Conservation (phyloP, 805 yeast species). For the Schwanniomyces sp. region DNA sequence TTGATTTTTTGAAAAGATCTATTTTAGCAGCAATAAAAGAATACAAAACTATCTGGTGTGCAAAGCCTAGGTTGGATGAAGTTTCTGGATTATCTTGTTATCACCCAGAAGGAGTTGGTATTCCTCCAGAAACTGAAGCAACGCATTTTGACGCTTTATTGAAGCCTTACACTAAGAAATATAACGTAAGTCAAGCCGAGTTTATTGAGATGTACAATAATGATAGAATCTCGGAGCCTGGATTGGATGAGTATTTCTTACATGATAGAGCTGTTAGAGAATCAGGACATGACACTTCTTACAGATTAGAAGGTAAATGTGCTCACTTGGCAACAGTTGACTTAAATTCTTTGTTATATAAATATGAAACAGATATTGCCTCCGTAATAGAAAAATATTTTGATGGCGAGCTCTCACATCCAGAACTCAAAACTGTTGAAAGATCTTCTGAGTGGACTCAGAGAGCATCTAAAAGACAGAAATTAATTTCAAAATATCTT, state of each 20-base stretch:
- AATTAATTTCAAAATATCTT: constrained; percentile 60
- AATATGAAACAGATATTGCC: constrained; percentile 87
- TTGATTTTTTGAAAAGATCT: constrained; percentile 65
- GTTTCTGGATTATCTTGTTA: constrained; percentile 82
- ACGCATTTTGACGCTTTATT: constrained; percentile 79
- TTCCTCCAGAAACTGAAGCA: constrained; percentile 95
- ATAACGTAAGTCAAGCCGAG: constrained; percentile 59
- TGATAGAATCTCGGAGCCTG: constrained; percentile 68
- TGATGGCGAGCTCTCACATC: constrained; percentile 41
- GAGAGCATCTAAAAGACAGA: constrained; percentile 56
- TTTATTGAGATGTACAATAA: constrained; percentile 63
- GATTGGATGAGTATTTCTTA: constrained; percentile 81
- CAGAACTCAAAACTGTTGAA: constrained; percentile 26
- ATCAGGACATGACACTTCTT: constrained; percentile 93
- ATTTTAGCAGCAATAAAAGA: constrained; percentile 82
- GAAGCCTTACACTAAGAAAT: constrained; percentile 64
- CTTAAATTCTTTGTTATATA: constrained; percentile 79
- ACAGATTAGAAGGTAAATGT: constrained; percentile 85
- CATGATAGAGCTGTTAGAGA: constrained; percentile 96
- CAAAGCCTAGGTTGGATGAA: constrained; percentile 69
- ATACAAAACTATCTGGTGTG: constrained; percentile 77
- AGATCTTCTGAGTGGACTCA: constrained; percentile 58
- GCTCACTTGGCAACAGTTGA: constrained; percentile 91
- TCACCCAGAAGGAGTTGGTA: constrained; percentile 88
- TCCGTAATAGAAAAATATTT: constrained; percentile 56